phyloP scores from a whole-genome alignment of 495 filamentous ascomycete species.

The Penicillium dipodomyicola region DNA sequence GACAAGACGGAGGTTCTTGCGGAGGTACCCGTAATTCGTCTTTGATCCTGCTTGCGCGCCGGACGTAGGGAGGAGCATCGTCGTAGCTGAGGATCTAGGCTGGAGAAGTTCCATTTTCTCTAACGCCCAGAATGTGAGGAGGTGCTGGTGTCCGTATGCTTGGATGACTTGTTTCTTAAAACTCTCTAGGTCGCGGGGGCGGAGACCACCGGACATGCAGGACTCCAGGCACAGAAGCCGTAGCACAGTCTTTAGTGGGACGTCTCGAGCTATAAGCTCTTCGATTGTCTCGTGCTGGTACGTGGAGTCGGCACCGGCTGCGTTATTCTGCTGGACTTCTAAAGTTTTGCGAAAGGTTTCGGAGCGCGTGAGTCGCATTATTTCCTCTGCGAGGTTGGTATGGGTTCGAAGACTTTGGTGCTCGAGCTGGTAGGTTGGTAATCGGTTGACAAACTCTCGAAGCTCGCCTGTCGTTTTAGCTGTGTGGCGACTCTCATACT shows the following conservation, averaged over 20 bases:
- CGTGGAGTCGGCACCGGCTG: conserved; percentile 83
- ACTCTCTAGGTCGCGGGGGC: conserved; percentile 78
- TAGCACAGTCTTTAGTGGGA: conserved; percentile 74
- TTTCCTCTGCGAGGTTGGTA: conserved; percentile 89
- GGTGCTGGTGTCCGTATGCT: conserved; percentile 91
- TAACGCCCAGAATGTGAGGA: conserved; percentile 83
- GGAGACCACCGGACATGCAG: conserved; percentile 82
- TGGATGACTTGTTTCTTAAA: conserved; percentile 87
- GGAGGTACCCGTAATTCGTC: conserved; percentile 87
- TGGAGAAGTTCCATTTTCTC: conserved; percentile 87
- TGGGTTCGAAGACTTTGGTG: conserved; percentile 89
- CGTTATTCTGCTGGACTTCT: conserved; percentile 94
- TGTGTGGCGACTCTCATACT: conserved; percentile 87
- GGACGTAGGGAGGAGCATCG: conserved; percentile 65
- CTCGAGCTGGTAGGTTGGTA: conserved; percentile 90
- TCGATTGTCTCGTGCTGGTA: conserved; percentile 87
- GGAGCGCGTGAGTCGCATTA: conserved; percentile 82
- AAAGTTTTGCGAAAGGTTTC: conserved; percentile 84
- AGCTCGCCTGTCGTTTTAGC: conserved; percentile 87
- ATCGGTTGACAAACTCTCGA: conserved; percentile 84
- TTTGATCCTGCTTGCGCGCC: conserved; percentile 59
- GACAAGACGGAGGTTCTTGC: conserved; percentile 81
- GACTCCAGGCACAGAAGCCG: conserved; percentile 89
- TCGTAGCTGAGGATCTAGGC: conserved; percentile 64
- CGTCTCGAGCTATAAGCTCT: conserved; percentile 85